Evolutionary conservation across 768 basidiomycete genomes (phyloP), one percentile per base, ranked within the genome.

Genomic region (Trametes cubensis): DNA sequence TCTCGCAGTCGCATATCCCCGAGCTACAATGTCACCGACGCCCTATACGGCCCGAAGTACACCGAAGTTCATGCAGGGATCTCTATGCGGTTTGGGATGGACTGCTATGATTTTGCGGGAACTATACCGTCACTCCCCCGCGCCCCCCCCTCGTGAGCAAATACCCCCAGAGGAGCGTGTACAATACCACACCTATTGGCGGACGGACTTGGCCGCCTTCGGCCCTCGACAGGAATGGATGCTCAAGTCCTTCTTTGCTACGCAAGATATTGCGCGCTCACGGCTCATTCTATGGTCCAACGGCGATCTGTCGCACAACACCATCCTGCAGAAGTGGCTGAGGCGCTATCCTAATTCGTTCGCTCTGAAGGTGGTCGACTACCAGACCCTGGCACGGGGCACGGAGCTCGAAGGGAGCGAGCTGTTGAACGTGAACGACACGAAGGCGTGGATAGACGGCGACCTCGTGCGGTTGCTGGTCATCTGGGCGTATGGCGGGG

Each of bases 181-280:
- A 14, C 83, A 86, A 55, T 96, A 86, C 71, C 96, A 98, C 74
- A 89, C 94, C 1, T 98, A 98, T 73, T 98, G 96, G 96, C 82
- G 96, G 15, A 85, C 83, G 59, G 95, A 98, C 77, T 85, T 98
- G 42, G 86, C 87, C 0, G 79, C 87, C 0, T 94, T 98, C 67
- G 86, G 81, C 2, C 80, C 83, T 58, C 82, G 95, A 25, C 95
- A 98, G 69, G 90, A 94, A 71, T 88, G 86, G 78, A 92, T 96
- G 81, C 83, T 98, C 72, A 90, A 92, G 70, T 93, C 93, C 2
- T 95, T 95, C 73, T 92, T 98, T 63, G 92, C 94, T 3, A 98
- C 95, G 5, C 96, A 98, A 73, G 83, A 92, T 62, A 65, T 87
- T 17, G 69, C 76, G 1, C 74, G 80, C 47, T 81, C 88, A 17